phyloP scores from a whole-genome alignment of 192 early-diverging fungal species.

The Pilaira anomala region DNA sequence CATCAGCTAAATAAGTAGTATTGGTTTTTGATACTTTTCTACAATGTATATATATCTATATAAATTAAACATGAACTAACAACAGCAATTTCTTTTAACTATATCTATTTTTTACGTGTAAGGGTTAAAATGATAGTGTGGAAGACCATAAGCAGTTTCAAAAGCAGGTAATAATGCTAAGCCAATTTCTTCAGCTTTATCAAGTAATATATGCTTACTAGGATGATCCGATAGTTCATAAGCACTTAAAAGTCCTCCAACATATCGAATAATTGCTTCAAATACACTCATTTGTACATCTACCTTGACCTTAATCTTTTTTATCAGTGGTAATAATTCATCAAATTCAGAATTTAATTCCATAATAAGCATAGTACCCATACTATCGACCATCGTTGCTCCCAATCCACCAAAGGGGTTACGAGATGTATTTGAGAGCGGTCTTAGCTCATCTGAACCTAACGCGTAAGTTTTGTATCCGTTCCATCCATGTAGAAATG shows the following conservation, averaged over 20 bases:
- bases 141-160: conserved; percentile 60
- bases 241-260: conserved; percentile 78
- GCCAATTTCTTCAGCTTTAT: conserved; percentile 70
- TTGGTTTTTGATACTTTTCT: conserved; percentile 1
- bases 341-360: conserved; percentile 74
- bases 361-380: conserved; percentile 86
- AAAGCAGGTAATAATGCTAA: conserved; percentile 67
- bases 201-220: conserved; percentile 42
- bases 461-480: conserved; percentile 75
- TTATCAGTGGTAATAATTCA: conserved; percentile 22
- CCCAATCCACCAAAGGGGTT: conserved; percentile 51
- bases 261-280: conserved; percentile 73
- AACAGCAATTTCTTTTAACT: not conserved
- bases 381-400: conserved; percentile 74
- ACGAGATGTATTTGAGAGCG: conserved; percentile 23
- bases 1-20: conserved; percentile 7
- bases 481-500: conserved; percentile 66
- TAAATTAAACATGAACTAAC: not conserved
- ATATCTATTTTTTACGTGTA: conserved; percentile 9
- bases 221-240: conserved; percentile 69
- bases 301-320: conserved; percentile 44
- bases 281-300: conserved; percentile 59
- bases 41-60: not conserved
- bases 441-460: conserved; percentile 64
- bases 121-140: conserved; percentile 55